These are phyloP conservation scores for Magnusiomyces suaveolens DNA, from an alignment of 1,139 yeast genomes.

Conservation along the genomic window DNA sequence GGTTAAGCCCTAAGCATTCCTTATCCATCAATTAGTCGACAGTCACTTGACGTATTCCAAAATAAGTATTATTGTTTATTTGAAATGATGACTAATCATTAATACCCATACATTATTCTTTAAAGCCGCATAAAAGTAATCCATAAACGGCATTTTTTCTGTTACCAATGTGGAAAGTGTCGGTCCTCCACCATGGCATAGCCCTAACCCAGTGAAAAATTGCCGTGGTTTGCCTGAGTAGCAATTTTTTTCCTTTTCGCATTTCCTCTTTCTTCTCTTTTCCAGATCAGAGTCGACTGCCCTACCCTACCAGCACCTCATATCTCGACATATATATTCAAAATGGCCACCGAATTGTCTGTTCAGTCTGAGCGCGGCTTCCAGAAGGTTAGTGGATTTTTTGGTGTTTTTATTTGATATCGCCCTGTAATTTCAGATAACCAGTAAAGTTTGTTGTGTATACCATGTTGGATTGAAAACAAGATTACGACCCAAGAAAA, in stretches of 20 bases:
- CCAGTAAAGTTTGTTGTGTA: too few relatives aligned
- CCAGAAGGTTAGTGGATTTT: conserved; percentile 75
- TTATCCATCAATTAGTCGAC: too few relatives aligned
- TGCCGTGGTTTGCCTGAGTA: too few relatives aligned
- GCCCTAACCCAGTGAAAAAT: background rate
- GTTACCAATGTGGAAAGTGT: too few relatives aligned
- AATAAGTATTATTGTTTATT: too few relatives aligned
- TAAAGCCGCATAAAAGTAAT: background rate
- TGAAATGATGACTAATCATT: background rate
- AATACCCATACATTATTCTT: background rate
- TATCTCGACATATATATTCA: conserved; percentile 21
- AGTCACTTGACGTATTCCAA: too few relatives aligned
- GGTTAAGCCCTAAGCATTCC: background rate
- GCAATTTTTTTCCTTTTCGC: conserved; percentile 1
- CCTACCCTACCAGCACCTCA: conserved; percentile 5
- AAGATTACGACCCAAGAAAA: too few relatives aligned
- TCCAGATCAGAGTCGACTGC: conserved; percentile 5
- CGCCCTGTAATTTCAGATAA: too few relatives aligned
- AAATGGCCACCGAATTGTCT: conserved; percentile 99
- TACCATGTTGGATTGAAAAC: too few relatives aligned
- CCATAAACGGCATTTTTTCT: background rate
- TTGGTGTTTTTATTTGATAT: background rate
- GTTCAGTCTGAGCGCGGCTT: conserved; percentile 99
- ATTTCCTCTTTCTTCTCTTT: background rate
- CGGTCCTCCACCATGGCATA: too few relatives aligned